Evolutionary conservation across 1,284 basidiomycete species (phyloP), one percentile per base, ranked within the genome.

Genomic region (Rhodofomes roseus): DNA sequence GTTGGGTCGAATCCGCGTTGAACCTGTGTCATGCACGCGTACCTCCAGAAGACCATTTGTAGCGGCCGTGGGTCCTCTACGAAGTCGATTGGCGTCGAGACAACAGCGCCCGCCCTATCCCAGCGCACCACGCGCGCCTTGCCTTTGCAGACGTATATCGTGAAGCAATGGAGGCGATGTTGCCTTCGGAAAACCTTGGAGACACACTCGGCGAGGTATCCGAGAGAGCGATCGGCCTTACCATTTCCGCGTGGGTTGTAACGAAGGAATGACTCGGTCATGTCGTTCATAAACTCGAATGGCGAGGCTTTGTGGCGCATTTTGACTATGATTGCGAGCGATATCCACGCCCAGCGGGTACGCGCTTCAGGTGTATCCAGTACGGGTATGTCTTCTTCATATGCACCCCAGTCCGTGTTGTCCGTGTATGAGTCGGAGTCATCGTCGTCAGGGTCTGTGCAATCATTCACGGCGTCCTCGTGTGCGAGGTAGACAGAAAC

Each of bases 1-100:
- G 57, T 63, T 9, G 62, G 62, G 41, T 68, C 65, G 51, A 50
- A 63, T 2, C 66, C 65, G 2, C 60, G 59, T 31, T 55, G 9
- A 1, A 18, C 43, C 16, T 20, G 23, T 2, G 20, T 34, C 53
- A 63, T 55, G 22, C 61, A 31, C 12, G 58, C 57, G 34, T 55
- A 64, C 3, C 63, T 58, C 57, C 58, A 61, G 18, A 67, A 29
- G 53, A 66, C 63, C 20, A 57, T 41, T 22, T 40, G 40, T 7
- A 67, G 56, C 11, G 55, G 12, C 4, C 36, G 16, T 12, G 62
- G 60, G 6, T 60, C 12, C 14, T 54, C 29, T 31, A 54, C 41
- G 55, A 61, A 62, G 56, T 64, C 34, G 58, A 67, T 63, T 14
- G 36, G 44, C 39, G 56, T 40, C 2, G 62, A 55, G 36, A 62